Conservation (phyloP, 805 yeast genomes). For the Nakazawaea wyomingensis region DNA sequence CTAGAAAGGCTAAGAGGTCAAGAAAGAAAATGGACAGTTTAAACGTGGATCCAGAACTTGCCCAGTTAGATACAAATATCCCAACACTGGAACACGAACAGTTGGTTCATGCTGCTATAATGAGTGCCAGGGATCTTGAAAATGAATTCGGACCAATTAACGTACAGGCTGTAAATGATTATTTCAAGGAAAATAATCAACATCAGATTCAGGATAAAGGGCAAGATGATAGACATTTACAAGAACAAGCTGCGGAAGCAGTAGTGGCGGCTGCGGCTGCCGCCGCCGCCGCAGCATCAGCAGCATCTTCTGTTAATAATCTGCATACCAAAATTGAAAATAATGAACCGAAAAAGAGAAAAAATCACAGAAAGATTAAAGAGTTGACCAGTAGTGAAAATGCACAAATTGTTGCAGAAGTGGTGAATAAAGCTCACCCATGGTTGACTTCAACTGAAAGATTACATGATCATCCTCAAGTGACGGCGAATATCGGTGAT, state of each 20-base stretch:
- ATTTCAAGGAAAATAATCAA: slow-evolving; percentile 21
- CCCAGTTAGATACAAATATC: slow-evolving; percentile 39
- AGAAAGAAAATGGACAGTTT: slow-evolving; percentile 15
- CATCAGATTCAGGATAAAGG: slow-evolving; percentile 3
- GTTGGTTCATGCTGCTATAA: slow-evolving; percentile 63
- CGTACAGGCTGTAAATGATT: slow-evolving; percentile 18
- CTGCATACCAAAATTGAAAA: background rate
- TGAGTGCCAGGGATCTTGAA: slow-evolving; percentile 63
- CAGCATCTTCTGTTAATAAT: background rate
- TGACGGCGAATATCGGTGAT: background rate
- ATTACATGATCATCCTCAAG: background rate
- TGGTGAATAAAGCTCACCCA: slow-evolving; percentile 7
- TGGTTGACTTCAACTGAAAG: slow-evolving; percentile 4
- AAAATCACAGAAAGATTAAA: background rate
- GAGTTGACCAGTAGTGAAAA: slow-evolving; percentile 6
- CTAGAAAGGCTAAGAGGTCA: slow-evolving; percentile 2
- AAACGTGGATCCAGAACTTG: slow-evolving; percentile 56
- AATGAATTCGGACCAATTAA: slow-evolving; percentile 32
- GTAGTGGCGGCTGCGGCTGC: slow-evolving; percentile 21
- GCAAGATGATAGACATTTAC: slow-evolving; percentile 3
- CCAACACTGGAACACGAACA: slow-evolving; percentile 47
- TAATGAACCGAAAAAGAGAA: background rate
- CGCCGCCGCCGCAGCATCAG: slow-evolving; percentile 13
- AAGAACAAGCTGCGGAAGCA: slow-evolving; percentile 15
- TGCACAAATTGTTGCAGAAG: slow-evolving; percentile 12